Conservation (phyloP, 2,329 filamentous ascomycete species). For the Beauveria brongniartii region DNA sequence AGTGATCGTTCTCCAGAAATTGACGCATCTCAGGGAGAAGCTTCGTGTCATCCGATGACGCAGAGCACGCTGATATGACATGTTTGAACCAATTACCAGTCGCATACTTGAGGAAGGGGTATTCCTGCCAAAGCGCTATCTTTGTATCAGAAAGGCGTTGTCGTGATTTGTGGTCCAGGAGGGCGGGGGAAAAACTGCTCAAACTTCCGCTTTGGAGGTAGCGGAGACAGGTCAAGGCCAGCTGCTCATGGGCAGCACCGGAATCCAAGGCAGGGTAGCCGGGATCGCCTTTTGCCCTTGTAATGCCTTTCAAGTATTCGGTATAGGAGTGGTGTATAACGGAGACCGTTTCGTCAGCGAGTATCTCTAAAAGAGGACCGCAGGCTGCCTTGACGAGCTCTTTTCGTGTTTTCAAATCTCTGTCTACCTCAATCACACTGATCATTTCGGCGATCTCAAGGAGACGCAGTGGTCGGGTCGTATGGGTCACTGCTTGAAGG, state of each 20-base stretch:
- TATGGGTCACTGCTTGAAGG: constrained; percentile 33
- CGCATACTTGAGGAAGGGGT: constrained; percentile 24
- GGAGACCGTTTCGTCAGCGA: constrained; percentile 35
- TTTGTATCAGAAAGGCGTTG: not conserved
- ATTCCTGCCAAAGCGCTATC: constrained; percentile 7
- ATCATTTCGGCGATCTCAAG: constrained; percentile 29
- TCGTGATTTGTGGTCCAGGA: not conserved
- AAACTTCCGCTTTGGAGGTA: not conserved
- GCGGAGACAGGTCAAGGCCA: not conserved
- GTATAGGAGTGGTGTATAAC: constrained; percentile 42
- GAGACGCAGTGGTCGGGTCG: constrained; percentile 31
- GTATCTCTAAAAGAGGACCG: constrained; percentile 36
- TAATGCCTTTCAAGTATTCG: constrained; percentile 30
- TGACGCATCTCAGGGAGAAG: not conserved
- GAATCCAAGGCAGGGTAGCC: constrained; percentile 14
- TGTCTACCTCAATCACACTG: constrained; percentile 12
- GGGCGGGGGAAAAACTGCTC: not conserved
- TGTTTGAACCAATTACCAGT: constrained; percentile 24
- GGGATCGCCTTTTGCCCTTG: constrained; percentile 1
- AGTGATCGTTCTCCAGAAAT: not conserved
- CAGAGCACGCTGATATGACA: constrained; percentile 1
- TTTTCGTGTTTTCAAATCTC: constrained; percentile 24
- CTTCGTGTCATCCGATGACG: not conserved
- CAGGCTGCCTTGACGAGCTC: constrained; percentile 30
- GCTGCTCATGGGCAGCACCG: not conserved